Conservation (phyloP, 805 yeast species). For the Hanseniaspora osmophila region DNA sequence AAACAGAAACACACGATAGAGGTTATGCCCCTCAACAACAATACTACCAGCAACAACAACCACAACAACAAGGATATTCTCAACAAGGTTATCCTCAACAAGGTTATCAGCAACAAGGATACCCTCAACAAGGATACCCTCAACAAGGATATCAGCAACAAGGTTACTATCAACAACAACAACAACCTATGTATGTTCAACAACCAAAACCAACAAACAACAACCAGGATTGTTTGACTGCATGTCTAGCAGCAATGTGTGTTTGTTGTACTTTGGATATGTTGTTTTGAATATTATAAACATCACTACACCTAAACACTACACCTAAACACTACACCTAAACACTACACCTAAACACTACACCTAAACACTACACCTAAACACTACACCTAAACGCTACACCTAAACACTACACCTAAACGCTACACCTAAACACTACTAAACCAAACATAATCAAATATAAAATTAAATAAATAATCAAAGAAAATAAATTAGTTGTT, state of each 20-base stretch:
- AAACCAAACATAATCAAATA: neutral
- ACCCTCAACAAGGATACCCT: conserved; percentile 28
- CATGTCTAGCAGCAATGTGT: conserved; percentile 42
- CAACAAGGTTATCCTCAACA: conserved; percentile 8
- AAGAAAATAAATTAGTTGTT: too few species aligned
- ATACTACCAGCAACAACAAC: conserved; percentile 6
- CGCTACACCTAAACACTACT: neutral
- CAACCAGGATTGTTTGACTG: conserved; percentile 33
- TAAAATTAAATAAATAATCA: too few species aligned
- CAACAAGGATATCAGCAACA: conserved; percentile 29
- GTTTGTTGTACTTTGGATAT: conserved; percentile 42
- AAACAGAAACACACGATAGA: neutral
- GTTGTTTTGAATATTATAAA: conserved; percentile 28
- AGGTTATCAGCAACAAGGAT: conserved; percentile 9
- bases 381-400: too few species aligned
- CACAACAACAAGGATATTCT: conserved; percentile 9
- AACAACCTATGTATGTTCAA: conserved; percentile 40
- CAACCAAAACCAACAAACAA: conserved; percentile 28
- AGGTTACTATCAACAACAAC: conserved; percentile 28
- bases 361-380: too few species aligned
- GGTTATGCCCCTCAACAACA: conserved; percentile 10
- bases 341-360: neutral
- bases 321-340: too few species aligned
- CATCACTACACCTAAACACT: too few species aligned
- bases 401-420: neutral